A percentile compares a stretch with the other conserved stretches of the same genome.
Evolutionary conservation across 345 rosid genomes (phyloP).

Genomic region (Gossypium ekmanianum): DNA sequence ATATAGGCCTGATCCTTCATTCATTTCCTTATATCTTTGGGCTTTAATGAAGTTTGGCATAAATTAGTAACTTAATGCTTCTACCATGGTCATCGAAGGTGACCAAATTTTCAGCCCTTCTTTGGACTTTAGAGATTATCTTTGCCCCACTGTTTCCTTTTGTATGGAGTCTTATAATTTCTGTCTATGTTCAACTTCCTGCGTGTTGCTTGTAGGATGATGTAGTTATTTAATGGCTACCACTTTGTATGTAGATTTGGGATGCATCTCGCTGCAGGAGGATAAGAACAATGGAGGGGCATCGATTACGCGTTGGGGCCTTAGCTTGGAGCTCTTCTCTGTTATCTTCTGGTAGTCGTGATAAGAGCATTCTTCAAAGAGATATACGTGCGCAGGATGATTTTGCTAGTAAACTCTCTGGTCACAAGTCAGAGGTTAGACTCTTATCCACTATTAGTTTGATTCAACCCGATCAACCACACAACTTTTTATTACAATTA

Average conservation of each 20-base stretch:
- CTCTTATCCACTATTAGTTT: constrained; percentile 7
- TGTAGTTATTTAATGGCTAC: neutral
- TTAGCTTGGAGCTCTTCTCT: constrained; percentile 88
- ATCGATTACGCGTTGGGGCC: constrained; percentile 87
- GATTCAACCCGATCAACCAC: neutral
- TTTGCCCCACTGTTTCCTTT: neutral
- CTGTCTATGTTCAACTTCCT: constrained; percentile 4
- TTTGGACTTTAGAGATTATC: neutral
- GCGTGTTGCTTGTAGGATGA: neutral
- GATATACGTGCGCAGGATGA: constrained; percentile 80
- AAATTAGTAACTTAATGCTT: neutral
- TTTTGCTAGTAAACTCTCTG: constrained; percentile 78
- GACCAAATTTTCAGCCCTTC: neutral
- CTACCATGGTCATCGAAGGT: constrained; percentile 2
- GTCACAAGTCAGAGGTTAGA: constrained; percentile 94
- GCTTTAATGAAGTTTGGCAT: neutral
- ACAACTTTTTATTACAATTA: neutral
- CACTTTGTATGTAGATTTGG: constrained; percentile 60
- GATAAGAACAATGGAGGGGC: constrained; percentile 95
- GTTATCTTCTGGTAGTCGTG: constrained; percentile 95
- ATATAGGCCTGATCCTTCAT: neutral
- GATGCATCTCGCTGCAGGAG: constrained; percentile 78
- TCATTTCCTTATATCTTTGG: neutral
- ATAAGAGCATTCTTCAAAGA: constrained; percentile 86
- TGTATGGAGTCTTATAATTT: neutral